phyloP scores from a whole-genome alignment of 2,329 filamentous ascomycete species.

The Nothophoma quercina region DNA sequence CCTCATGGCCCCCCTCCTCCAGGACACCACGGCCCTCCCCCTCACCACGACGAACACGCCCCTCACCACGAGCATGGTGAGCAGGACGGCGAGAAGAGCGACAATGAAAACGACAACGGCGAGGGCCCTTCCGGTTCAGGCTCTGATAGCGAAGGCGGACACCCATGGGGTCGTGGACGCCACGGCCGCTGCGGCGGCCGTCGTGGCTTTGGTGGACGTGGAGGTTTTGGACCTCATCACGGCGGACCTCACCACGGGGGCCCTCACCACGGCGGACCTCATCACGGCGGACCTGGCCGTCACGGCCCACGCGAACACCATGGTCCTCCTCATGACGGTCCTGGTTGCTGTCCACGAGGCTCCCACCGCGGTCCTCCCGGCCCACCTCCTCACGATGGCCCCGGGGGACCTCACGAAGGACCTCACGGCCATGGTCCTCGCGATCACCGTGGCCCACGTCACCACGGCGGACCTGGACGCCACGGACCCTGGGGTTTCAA shows the following conservation, averaged over 20 bases:
- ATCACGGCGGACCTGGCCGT: constrained; percentile 28
- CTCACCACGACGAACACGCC: constrained; percentile 15
- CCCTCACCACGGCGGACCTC: constrained; percentile 3
- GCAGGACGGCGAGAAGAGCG: constrained; percentile 25
- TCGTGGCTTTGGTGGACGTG: constrained; percentile 30
- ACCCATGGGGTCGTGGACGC: constrained; percentile 21
- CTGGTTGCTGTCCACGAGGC: constrained; percentile 12
- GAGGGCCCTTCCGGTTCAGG: constrained; percentile 41
- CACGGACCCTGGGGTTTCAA: constrained; percentile 37
- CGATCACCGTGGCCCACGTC: constrained; percentile 2
- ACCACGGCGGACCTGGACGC: constrained; percentile 29
- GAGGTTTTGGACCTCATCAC: constrained; percentile 28
- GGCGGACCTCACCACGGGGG: constrained; percentile 21
- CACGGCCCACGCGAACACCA: too few species aligned
- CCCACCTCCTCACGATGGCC: constrained; percentile 16
- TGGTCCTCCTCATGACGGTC: constrained; percentile 9
- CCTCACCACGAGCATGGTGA: constrained; percentile 20
- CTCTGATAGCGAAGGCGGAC: constrained; percentile 38
- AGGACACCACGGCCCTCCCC: constrained; percentile 25
- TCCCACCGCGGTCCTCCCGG: constrained; percentile 27
- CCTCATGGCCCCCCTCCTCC: constrained; percentile 25
- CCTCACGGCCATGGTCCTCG: constrained; percentile 31
- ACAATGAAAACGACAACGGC: constrained; percentile 36
- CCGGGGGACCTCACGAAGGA: constrained; percentile 4
- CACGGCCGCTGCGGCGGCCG: constrained; percentile 33